Conservation (phyloP, 371 early-diverging fungal genomes). For the Choanephora cucurbitarum region DNA sequence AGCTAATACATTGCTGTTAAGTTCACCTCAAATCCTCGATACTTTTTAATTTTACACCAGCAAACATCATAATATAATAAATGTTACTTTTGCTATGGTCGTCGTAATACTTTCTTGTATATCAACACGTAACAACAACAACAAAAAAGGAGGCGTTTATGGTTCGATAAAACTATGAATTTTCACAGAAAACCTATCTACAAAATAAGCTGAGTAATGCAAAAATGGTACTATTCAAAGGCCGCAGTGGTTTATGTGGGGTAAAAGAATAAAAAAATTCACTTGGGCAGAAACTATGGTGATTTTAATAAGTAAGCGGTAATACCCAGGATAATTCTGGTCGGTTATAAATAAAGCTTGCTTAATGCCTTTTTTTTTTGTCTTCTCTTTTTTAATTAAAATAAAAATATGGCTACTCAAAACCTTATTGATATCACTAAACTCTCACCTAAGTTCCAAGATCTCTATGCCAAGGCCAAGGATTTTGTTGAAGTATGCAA, state of each 20-base stretch:
- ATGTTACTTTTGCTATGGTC: too few species aligned
- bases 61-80: too few species aligned
- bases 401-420: constrained; percentile 42
- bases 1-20: too few species aligned
- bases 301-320: constrained; percentile 24
- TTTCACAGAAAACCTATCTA: not conserved
- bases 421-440: constrained; percentile 39
- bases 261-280: constrained; percentile 5
- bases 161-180: not conserved
- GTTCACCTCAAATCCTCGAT: too few species aligned
- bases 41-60: too few species aligned
- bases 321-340: constrained; percentile 11
- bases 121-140: too few species aligned
- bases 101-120: too few species aligned
- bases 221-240: constrained; percentile 1
- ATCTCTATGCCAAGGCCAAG: constrained; percentile 67
- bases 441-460: constrained; percentile 68
- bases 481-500: constrained; percentile 79
- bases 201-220: constrained; percentile 20
- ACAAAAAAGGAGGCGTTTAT: too few species aligned
- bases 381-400: not conserved
- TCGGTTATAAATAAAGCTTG: constrained; percentile 4
- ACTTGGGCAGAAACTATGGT: constrained; percentile 8
- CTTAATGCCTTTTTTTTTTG: too few species aligned
- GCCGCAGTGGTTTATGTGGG: constrained; percentile 11